Evolutionary conservation across 2,329 filamentous ascomycete genomes (phyloP).

Genomic region (Fusarium nisikadoi): DNA sequence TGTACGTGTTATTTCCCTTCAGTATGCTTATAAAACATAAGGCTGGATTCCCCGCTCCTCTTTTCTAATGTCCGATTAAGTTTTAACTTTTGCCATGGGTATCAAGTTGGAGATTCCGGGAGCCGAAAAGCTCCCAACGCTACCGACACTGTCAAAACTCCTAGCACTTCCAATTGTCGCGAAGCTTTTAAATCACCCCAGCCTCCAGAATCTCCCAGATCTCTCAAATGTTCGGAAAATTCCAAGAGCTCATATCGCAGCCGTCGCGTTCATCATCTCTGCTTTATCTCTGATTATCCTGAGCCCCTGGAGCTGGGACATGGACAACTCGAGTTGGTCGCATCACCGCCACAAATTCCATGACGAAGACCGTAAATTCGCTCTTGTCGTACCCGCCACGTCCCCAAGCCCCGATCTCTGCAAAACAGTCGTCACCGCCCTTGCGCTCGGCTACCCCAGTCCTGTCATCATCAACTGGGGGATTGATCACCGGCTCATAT

Average conservation of each 20-base stretch:
- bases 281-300: neutral
- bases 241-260: neutral
- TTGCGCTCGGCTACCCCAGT: slow-evolving; percentile 13
- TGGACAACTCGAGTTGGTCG: neutral
- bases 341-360: neutral
- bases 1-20: neutral
- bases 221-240: neutral
- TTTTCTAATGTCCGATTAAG: neutral
- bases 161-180: neutral
- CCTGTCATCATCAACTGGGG: slow-evolving; percentile 19
- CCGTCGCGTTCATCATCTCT: neutral
- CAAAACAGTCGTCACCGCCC: slow-evolving; percentile 5
- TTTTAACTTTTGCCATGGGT: neutral
- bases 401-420: slow-evolving; percentile 3
- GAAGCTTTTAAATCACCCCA: neutral
- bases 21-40: neutral
- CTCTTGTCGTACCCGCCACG: slow-evolving; percentile 4
- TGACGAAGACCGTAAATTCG: slow-evolving; percentile 6
- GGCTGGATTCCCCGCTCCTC: neutral
- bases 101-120: neutral
- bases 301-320: neutral
- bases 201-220: neutral
- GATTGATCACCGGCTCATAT: neutral
- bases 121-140: neutral
- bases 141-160: neutral